Evolutionary conservation across 129 eudicot species (phyloP).

Genomic region (Helianthus tuberosus): DNA sequence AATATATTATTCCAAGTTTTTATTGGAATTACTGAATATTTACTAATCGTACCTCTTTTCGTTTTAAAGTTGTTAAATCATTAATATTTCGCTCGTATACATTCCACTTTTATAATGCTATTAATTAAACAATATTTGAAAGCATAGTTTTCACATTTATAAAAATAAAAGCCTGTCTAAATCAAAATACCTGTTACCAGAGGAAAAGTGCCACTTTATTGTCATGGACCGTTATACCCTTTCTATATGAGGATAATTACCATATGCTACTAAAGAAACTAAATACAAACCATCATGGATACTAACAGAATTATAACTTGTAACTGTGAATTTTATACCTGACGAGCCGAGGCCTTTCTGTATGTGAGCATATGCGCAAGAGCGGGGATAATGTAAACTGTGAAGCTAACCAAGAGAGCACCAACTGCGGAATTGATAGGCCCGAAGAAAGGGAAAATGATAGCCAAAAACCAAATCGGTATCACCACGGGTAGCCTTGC

Average conservation of each 20-base stretch:
- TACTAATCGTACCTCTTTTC: no score
- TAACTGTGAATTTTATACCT: conserved; percentile 41
- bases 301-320: neutral
- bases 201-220: conserved; percentile 13
- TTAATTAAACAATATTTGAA: neutral
- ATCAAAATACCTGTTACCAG: conserved; percentile 33
- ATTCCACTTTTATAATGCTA: neutral
- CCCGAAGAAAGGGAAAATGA: conserved; percentile 85
- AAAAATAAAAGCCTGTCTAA: conserved; percentile 9
- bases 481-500: conserved; percentile 85
- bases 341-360: conserved; percentile 59
- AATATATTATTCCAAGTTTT: neutral
- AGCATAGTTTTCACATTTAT: neutral
- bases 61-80: no score
- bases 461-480: conserved; percentile 89
- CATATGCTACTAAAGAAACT: conserved; percentile 17
- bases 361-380: conserved; percentile 85
- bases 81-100: no score
- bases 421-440: conserved; percentile 92
- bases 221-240: conserved; percentile 28
- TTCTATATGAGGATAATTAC: conserved; percentile 20
- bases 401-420: conserved; percentile 85
- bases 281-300: neutral
- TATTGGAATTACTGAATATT: no score
- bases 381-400: conserved; percentile 84